These are phyloP conservation scores for Oehlia diaphana DNA, from an alignment of 192 early-diverging fungal species.

Conservation along the genomic window DNA sequence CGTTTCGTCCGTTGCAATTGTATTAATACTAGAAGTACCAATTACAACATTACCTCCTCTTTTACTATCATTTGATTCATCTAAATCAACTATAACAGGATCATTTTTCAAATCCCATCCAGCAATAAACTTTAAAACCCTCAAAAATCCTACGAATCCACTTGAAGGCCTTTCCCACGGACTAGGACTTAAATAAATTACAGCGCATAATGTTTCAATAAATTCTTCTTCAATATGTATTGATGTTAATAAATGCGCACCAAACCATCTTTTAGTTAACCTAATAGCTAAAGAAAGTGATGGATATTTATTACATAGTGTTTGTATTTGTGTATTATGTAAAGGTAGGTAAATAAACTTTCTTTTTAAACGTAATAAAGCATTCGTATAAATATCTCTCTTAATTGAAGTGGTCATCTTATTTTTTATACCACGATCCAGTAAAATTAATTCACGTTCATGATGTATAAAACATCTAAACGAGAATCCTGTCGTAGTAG, in stretches of 20 bases:
- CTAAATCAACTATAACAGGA: slow-evolving; percentile 78
- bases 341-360: slow-evolving; percentile 49
- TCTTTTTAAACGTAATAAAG: slow-evolving; percentile 48
- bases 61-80: slow-evolving; percentile 36
- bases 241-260: slow-evolving; percentile 73
- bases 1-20: slow-evolving; percentile 32
- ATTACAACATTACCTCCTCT: not conserved
- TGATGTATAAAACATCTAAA: slow-evolving; percentile 81
- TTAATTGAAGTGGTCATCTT: slow-evolving; percentile 43
- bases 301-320: slow-evolving; percentile 73
- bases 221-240: slow-evolving; percentile 70
- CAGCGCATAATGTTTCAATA: slow-evolving; percentile 73
- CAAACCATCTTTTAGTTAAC: slow-evolving; percentile 88
- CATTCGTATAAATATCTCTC: slow-evolving; percentile 51
- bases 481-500: slow-evolving; percentile 61
- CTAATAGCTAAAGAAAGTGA: slow-evolving; percentile 79
- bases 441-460: slow-evolving; percentile 67
- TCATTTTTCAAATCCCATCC: slow-evolving; percentile 77
- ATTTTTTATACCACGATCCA: slow-evolving; percentile 52
- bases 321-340: slow-evolving; percentile 69
- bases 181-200: slow-evolving; percentile 67
- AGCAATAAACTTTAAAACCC: slow-evolving; percentile 71
- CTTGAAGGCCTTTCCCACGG: slow-evolving; percentile 62
- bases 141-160: slow-evolving; percentile 74
- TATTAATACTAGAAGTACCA: not conserved